These are phyloP conservation scores for Nepenthes alata DNA, from an alignment of 179 eudicot genomes.

Conservation along the genomic window DNA sequence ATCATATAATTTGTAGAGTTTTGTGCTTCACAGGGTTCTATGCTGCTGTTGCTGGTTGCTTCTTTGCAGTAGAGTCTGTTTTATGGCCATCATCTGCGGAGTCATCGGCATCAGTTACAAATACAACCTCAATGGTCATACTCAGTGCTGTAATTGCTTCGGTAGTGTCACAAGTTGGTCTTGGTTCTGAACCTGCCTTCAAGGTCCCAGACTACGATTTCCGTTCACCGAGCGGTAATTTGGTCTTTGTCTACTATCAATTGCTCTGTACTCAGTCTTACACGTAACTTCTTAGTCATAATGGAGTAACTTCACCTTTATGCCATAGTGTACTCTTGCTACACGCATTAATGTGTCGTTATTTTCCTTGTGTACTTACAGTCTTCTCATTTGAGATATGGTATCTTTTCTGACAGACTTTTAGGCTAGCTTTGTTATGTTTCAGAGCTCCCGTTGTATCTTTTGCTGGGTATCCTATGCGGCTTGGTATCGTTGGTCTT, in stretches of 20 bases:
- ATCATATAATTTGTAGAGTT: not conserved
- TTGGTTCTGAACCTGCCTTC: constrained; percentile 94
- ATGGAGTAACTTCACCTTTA: not conserved
- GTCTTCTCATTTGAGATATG: not conserved
- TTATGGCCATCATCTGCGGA: constrained; percentile 86
- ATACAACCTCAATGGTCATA: constrained; percentile 96
- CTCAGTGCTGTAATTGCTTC: constrained; percentile 95
- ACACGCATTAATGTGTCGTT: not conserved
- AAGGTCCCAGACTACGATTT: constrained; percentile 85
- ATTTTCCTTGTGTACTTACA: not conserved
- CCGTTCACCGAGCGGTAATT: constrained; percentile 79
- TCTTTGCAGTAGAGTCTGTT: constrained; percentile 91
- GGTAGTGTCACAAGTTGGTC: constrained; percentile 86
- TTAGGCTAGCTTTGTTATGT: constrained; percentile 16
- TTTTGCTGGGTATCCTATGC: constrained; percentile 78
- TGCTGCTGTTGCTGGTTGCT: constrained; percentile 97
- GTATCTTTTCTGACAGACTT: constrained; percentile 6
- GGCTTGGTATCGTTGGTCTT: constrained; percentile 79
- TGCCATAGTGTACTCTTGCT: not conserved
- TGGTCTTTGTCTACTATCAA: not conserved
- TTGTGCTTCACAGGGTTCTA: constrained; percentile 52
- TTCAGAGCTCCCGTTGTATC: constrained; percentile 94
- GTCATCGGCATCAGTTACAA: constrained; percentile 65
- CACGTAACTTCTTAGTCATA: too few relatives aligned
- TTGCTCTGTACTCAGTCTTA: not conserved